phyloP scores from a whole-genome alignment of 1,139 yeast genomes.

The Zygosaccharomyces sapae region DNA sequence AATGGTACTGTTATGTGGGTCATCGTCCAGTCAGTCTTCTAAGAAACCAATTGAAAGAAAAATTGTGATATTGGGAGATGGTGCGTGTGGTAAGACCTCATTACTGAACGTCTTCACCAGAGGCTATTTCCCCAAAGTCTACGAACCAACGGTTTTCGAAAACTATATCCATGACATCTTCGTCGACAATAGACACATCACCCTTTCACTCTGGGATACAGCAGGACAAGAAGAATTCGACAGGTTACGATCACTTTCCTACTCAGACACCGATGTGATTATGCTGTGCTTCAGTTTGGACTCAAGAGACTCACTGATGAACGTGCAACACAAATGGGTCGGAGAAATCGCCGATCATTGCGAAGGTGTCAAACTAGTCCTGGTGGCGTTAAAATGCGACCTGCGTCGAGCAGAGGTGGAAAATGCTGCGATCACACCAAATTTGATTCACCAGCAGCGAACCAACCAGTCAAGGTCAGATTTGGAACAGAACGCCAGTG shows the following conservation, averaged over 20 bases:
- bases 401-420: constrained; percentile 56
- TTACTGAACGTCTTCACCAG: constrained; percentile 90
- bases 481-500: constrained; percentile 18
- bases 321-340: constrained; percentile 94
- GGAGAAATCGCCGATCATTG: constrained; percentile 96
- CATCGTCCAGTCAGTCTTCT: constrained; percentile 23
- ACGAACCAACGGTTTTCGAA: constrained; percentile 97
- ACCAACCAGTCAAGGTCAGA: constrained; percentile 14
- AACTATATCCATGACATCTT: constrained; percentile 96
- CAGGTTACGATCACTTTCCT: constrained; percentile 80
- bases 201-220: constrained; percentile 94
- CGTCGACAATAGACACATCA: constrained; percentile 91
- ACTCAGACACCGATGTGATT: constrained; percentile 93
- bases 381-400: constrained; percentile 94
- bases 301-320: constrained; percentile 88
- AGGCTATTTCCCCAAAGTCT: constrained; percentile 97
- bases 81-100: constrained; percentile 94
- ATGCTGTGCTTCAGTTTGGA: constrained; percentile 95
- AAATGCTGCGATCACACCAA: constrained; percentile 33
- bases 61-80: constrained; percentile 94
- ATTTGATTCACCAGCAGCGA: constrained; percentile 28
- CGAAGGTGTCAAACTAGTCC: constrained; percentile 88
- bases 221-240: constrained; percentile 99
- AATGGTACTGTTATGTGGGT: constrained; percentile 34
- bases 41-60: constrained; percentile 65